Percentiles rank a stretch among this genome's conserved stretches.
Conservation (phyloP, 2,329 filamentous ascomycete genomes). For the Botrytis pseudocinerea region DNA sequence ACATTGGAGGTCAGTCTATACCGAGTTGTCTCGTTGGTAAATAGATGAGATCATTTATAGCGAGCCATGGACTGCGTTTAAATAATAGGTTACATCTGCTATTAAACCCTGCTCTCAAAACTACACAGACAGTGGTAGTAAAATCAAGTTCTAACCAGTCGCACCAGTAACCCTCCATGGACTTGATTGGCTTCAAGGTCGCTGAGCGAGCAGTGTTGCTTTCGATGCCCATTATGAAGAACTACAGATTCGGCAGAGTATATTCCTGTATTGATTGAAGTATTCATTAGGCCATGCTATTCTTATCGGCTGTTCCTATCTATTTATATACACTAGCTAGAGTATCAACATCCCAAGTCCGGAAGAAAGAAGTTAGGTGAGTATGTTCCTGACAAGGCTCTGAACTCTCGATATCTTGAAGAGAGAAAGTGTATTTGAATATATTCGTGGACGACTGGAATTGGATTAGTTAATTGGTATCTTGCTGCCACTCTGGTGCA, state of each 20-base stretch:
- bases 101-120: background rate
- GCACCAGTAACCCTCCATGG: background rate
- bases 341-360: background rate
- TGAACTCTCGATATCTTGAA: background rate
- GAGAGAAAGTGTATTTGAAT: background rate
- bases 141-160: background rate
- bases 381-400: background rate
- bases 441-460: background rate
- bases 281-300: background rate
- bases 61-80: background rate
- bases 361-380: background rate
- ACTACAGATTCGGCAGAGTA: too few relatives aligned
- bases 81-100: background rate
- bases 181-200: background rate
- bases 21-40: too few relatives aligned
- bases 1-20: too few relatives aligned
- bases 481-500: background rate
- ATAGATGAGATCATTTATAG: too few relatives aligned
- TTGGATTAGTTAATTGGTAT: background rate
- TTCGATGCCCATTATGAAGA: background rate
- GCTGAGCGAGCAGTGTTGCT: background rate
- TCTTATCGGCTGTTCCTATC: background rate
- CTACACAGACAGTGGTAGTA: background rate
- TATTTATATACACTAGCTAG: background rate
- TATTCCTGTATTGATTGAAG: background rate